These are phyloP conservation scores for Boletus vinaceobasis DNA, from an alignment of 768 basidiomycete genomes.

Conservation along the genomic window DNA sequence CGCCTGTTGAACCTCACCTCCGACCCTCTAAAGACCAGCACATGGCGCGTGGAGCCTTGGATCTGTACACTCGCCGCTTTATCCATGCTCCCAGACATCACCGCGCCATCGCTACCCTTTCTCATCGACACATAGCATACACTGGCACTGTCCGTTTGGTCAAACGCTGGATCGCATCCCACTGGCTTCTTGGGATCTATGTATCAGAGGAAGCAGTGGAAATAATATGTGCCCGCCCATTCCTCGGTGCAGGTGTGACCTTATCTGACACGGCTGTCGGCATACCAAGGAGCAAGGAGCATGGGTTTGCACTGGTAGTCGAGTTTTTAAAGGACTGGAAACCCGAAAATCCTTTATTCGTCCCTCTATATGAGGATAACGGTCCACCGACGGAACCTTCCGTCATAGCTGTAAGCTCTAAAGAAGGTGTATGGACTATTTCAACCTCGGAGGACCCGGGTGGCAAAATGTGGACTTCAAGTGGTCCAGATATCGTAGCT, in stretches of 20 bases:
- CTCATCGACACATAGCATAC: slow-evolving; percentile 76
- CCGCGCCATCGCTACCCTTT: slow-evolving; percentile 71
- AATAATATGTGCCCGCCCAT: slow-evolving; percentile 76
- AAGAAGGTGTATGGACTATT: slow-evolving; percentile 66
- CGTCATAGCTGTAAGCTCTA: slow-evolving; percentile 30
- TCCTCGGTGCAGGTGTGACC: slow-evolving; percentile 48
- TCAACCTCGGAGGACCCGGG: slow-evolving; percentile 72
- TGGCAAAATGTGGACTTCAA: slow-evolving; percentile 74
- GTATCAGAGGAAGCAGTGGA: slow-evolving; percentile 80
- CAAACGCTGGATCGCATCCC: slow-evolving; percentile 90
- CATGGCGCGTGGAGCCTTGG: slow-evolving; percentile 54
- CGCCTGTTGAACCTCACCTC: neutral
- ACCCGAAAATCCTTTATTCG: slow-evolving; percentile 70
- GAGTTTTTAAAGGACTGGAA: slow-evolving; percentile 78
- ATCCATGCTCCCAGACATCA: slow-evolving; percentile 83
- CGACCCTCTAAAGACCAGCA: slow-evolving; percentile 42
- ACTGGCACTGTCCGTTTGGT: slow-evolving; percentile 82
- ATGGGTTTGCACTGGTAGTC: slow-evolving; percentile 74
- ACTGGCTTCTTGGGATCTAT: slow-evolving; percentile 78
- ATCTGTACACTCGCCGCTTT: slow-evolving; percentile 67
- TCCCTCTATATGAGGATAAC: slow-evolving; percentile 60
- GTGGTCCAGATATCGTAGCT: slow-evolving; percentile 64
- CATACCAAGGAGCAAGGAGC: slow-evolving; percentile 72
- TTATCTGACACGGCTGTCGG: slow-evolving; percentile 37
- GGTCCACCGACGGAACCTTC: slow-evolving; percentile 5